These are phyloP conservation scores for Sphaceloma murrayae DNA, from an alignment of 2,329 filamentous ascomycete species.

Conservation along the genomic window DNA sequence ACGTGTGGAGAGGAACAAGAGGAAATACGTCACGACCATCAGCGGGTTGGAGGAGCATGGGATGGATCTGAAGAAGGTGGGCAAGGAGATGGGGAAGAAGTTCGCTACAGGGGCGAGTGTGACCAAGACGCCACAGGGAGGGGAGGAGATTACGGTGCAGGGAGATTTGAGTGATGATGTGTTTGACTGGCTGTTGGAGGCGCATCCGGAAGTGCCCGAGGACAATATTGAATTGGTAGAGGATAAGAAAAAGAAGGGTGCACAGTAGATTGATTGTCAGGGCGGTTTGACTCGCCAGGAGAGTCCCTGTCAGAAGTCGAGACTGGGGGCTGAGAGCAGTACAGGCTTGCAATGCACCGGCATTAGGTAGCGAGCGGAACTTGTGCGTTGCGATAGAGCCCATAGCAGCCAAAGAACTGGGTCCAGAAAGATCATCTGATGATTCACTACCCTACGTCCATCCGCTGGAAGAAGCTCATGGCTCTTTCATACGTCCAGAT, in stretches of 20 bases:
- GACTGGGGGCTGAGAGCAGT: too few relatives aligned
- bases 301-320: too few relatives aligned
- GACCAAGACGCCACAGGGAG: conserved; percentile 68
- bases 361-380: too few relatives aligned
- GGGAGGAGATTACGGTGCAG: conserved; percentile 93
- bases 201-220: conserved; percentile 82
- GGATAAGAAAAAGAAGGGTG: conserved; percentile 84
- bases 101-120: conserved; percentile 92
- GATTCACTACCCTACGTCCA: background rate
- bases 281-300: too few relatives aligned
- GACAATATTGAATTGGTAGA: conserved; percentile 92
- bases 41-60: conserved; percentile 82
- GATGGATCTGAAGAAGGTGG: conserved; percentile 82
- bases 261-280: too few relatives aligned
- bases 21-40: conserved; percentile 93
- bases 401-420: too few relatives aligned
- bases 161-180: conserved; percentile 94
- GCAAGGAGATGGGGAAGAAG: conserved; percentile 94
- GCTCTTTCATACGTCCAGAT: conserved; percentile 89
- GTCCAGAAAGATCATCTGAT: too few relatives aligned
- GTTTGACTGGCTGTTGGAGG: conserved; percentile 78
- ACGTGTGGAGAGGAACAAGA: conserved; percentile 95
- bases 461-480: conserved; percentile 40
- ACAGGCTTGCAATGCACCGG: too few relatives aligned
- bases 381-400: too few relatives aligned